These are phyloP conservation scores for Rhodomyrtus psidioides DNA, from an alignment of 441 rosid species.

Conservation along the genomic window DNA sequence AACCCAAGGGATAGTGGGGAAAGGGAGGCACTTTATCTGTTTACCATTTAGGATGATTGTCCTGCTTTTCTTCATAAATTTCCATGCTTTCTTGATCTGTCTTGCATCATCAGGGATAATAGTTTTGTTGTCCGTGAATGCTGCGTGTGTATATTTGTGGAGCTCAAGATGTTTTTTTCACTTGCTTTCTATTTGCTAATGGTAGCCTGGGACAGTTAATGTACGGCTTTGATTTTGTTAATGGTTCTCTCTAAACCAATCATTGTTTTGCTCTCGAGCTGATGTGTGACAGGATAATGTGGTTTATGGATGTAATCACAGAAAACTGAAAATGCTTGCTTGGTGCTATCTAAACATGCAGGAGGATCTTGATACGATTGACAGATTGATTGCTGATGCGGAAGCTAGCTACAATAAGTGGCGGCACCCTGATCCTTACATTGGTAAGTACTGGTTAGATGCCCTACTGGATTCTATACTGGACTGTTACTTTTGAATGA, in stretches of 20 bases:
- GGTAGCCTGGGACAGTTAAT: not conserved
- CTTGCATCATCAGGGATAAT: not conserved
- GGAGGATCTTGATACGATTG: conserved; percentile 78
- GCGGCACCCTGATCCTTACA: conserved; percentile 97
- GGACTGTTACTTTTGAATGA: not conserved
- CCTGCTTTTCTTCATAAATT: not conserved
- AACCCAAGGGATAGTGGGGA: not conserved
- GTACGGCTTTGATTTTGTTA: not conserved
- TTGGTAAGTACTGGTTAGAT: conserved; percentile 35
- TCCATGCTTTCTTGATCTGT: not conserved
- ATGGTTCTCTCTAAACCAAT: not conserved
- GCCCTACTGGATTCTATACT: not conserved
- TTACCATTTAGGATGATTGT: not conserved
- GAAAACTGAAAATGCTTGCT: not conserved
- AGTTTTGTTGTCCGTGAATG: not conserved
- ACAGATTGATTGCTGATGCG: conserved; percentile 64
- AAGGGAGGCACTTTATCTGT: not conserved
- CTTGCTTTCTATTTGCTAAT: not conserved
- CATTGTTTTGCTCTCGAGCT: not conserved
- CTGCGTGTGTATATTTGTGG: not conserved
- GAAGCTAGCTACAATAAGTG: conserved; percentile 75
- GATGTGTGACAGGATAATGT: not conserved
- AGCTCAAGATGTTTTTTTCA: not conserved
- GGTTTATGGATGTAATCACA: not conserved
- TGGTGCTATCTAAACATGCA: conserved; percentile 16